These are phyloP conservation scores for Immersiporthe knoxdaviesiana DNA, from an alignment of 2,329 filamentous ascomycete genomes.

Conservation along the genomic window DNA sequence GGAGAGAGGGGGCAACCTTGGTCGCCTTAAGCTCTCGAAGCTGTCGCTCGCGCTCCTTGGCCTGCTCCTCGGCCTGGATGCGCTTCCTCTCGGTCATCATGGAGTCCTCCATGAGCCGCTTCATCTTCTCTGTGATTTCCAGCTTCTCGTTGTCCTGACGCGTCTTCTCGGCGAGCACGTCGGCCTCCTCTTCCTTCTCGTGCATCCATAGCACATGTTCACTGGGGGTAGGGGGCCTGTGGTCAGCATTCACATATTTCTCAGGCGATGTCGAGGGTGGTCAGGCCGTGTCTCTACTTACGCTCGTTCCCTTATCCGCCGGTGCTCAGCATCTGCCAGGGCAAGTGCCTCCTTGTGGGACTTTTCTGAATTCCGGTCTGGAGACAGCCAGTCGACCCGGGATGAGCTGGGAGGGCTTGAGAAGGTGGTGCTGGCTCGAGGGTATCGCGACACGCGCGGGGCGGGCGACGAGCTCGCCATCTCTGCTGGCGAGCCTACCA, in stretches of 20 bases:
- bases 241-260: background rate
- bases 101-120: slow-evolving; percentile 31
- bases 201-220: slow-evolving; percentile 37
- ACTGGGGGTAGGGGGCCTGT: slow-evolving; percentile 31
- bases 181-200: slow-evolving; percentile 34
- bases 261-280: background rate
- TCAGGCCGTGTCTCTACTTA: slow-evolving; percentile 12
- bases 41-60: slow-evolving; percentile 19
- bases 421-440: slow-evolving; percentile 22
- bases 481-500: background rate
- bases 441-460: slow-evolving; percentile 27
- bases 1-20: slow-evolving; percentile 24
- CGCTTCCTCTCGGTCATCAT: slow-evolving; percentile 38
- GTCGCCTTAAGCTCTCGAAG: slow-evolving; percentile 24
- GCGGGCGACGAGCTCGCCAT: slow-evolving; percentile 28
- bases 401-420: slow-evolving; percentile 20
- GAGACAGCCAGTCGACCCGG: slow-evolving; percentile 26
- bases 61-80: slow-evolving; percentile 23
- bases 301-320: slow-evolving; percentile 26
- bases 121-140: slow-evolving; percentile 17
- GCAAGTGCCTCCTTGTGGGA: slow-evolving; percentile 28
- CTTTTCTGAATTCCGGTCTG: slow-evolving; percentile 27
- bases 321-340: slow-evolving; percentile 25
- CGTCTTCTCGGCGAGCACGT: slow-evolving; percentile 35
- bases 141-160: slow-evolving; percentile 33